phyloP scores from a whole-genome alignment of 2,329 filamentous ascomycete species.

The Harringtonia lauricola region DNA sequence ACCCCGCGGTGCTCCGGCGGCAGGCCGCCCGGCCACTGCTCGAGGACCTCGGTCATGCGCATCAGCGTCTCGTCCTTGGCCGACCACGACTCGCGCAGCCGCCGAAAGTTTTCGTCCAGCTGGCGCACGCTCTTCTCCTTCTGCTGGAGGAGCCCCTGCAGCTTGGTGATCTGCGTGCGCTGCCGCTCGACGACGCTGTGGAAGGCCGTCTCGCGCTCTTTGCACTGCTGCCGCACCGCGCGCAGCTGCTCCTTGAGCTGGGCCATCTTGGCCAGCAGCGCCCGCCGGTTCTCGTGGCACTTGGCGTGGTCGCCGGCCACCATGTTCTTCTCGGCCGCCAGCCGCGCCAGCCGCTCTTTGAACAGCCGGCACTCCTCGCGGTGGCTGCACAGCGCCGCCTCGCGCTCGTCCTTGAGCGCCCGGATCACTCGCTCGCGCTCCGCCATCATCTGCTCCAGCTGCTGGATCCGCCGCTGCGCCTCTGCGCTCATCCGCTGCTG shows the following conservation, averaged over 20 bases:
- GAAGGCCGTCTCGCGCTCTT: slow-evolving; percentile 6
- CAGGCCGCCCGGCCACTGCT: slow-evolving; percentile 5
- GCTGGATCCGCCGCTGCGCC: slow-evolving; percentile 10
- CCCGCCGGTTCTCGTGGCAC: slow-evolving; percentile 9
- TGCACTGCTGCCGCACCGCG: slow-evolving; percentile 5
- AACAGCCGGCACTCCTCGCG: slow-evolving; percentile 10
- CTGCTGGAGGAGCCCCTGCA: slow-evolving; percentile 5
- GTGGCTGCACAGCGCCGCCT: slow-evolving; percentile 10
- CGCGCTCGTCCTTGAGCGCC: slow-evolving; percentile 11
- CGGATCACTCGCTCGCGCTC: slow-evolving; percentile 13
- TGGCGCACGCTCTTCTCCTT: slow-evolving; percentile 11
- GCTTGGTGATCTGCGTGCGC: slow-evolving; percentile 2
- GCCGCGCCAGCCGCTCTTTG: slow-evolving; percentile 11
- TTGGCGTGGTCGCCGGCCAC: slow-evolving; percentile 12
- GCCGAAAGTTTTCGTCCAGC: slow-evolving; percentile 12
- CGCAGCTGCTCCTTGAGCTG: slow-evolving; percentile 5
- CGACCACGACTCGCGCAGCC: slow-evolving; percentile 12
- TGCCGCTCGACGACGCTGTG: slow-evolving; percentile 9
- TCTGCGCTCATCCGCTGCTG: slow-evolving; percentile 4
- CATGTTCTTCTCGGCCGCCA: slow-evolving; percentile 12
- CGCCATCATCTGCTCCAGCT: slow-evolving; percentile 12
- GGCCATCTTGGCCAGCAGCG: slow-evolving; percentile 6
- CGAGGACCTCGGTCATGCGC: slow-evolving; percentile 10
- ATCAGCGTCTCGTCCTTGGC: slow-evolving; percentile 7
- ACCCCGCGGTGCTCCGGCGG: slow-evolving; percentile 3